Percentiles rank a stretch among this genome's conserved stretches.
phyloP scores from a whole-genome alignment of 495 filamentous ascomycete species.

The Alectoria sarmentosa region DNA sequence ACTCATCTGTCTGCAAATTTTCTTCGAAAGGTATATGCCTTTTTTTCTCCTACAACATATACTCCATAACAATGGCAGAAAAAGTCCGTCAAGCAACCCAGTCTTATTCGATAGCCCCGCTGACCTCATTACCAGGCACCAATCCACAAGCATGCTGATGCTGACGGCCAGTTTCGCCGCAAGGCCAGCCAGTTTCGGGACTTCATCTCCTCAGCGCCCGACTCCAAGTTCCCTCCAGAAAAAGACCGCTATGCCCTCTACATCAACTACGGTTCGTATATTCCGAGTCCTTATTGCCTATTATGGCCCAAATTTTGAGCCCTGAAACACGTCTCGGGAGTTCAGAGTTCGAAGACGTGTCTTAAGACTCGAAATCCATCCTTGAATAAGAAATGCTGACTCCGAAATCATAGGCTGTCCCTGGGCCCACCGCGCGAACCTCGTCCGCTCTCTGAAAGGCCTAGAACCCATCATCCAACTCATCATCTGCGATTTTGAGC shows the following conservation, averaged over 20 bases:
- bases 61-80: constrained; percentile 1
- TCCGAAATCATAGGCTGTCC: too few relatives aligned
- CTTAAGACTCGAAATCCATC: too few relatives aligned
- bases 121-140: constrained; percentile 18
- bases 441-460: constrained; percentile 72
- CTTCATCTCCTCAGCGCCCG: constrained; percentile 44
- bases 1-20: too few relatives aligned
- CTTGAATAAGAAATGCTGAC: too few relatives aligned
- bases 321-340: too few relatives aligned
- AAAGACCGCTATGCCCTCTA: constrained; percentile 75
- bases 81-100: constrained; percentile 1
- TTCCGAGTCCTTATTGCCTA: too few relatives aligned
- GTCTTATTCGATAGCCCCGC: background rate
- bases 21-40: too few relatives aligned
- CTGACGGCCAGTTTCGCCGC: constrained; percentile 46
- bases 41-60: too few relatives aligned
- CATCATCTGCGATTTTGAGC: constrained; percentile 61
- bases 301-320: too few relatives aligned
- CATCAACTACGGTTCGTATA: constrained; percentile 57
- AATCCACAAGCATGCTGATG: constrained; percentile 36
- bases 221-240: constrained; percentile 62
- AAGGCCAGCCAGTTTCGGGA: constrained; percentile 43
- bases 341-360: too few relatives aligned
- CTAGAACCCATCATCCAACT: constrained; percentile 65
- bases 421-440: constrained; percentile 75